Evolutionary conservation across 441 rosid species (phyloP), one percentile per base, ranked within the genome.

Genomic region (Euphorbia celastroides): DNA sequence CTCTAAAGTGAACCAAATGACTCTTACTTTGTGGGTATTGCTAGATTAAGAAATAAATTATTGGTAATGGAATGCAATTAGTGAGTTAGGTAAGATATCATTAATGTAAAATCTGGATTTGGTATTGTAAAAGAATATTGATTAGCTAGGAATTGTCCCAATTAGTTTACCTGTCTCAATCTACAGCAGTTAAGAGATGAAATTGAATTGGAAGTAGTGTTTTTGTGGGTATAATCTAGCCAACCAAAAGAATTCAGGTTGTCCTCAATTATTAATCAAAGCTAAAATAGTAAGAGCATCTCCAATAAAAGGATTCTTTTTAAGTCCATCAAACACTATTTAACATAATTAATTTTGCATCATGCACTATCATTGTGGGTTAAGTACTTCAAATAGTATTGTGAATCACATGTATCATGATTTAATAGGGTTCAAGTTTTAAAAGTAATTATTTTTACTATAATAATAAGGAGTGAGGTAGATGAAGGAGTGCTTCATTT

Each of bases 11-110:
- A 5, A 6, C 16, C 12, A 5, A 30, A 32, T 1, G 8, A 34
- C 25, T 58, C 3, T 8, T 68, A 28, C 56, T 66, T 38, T 46
- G 31, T 19, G 20, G 71, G 14, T 30, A 27, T 38, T 54, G 65
- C 50, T 23, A 4, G 28, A 28, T 30, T 20, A 2, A 8, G 34
- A 51, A 62, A 69, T 74, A 67, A 50, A 67, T 68, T 57, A 41
- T 9, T 59, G 41, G 36, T 31, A 46, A 19, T 54, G 9, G 26
- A 19, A 60, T 58, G n/a, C 19, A 71, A 71, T 74, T 66, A 72
- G 68, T 25, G 79, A 55, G 78, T 76, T 79, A 69, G 83, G 80
- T 79, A 62, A 0, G 67, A 71, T 61, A 13, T 52, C 19, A 20
- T 51, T 14, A 26, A 27, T 27, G 51, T 31, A 67, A 65, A 64